A percentile compares a stretch with the other conserved stretches of the same genome.
Evolutionary conservation across 2,329 filamentous ascomycete species (phyloP).

Genomic region (Paradendryphiella salina): DNA sequence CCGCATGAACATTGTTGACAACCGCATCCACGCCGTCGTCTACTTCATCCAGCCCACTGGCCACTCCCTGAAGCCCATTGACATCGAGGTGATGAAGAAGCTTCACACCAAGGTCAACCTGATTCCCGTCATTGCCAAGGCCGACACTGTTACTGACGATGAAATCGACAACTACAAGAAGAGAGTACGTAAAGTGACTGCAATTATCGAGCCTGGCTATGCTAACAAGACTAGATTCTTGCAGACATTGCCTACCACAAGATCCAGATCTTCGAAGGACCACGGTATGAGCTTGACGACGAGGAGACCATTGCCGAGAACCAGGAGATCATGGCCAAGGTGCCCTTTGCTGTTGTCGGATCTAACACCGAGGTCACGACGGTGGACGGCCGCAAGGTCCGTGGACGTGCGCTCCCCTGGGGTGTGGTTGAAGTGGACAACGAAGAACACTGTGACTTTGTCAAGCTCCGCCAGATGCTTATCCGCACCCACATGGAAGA

Average conservation of each 20-base stretch:
- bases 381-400: constrained; percentile 90
- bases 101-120: constrained; percentile 99
- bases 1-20: constrained; percentile 99
- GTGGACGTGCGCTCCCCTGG: constrained; percentile 96
- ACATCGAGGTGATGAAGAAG: constrained; percentile 99
- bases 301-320: constrained; percentile 99
- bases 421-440: constrained; percentile 99
- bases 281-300: constrained; percentile 96
- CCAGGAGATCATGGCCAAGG: constrained; percentile 99
- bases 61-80: constrained; percentile 95
- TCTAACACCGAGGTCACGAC: constrained; percentile 93
- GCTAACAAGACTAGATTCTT: constrained; percentile 69
- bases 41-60: constrained; percentile 99
- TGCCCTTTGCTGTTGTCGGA: constrained; percentile 96
- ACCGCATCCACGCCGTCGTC: constrained; percentile 97
- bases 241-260: constrained; percentile 95
- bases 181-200: constrained; percentile 67
- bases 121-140: constrained; percentile 98
- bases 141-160: constrained; percentile 95
- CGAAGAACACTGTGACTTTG: constrained; percentile 99
- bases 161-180: constrained; percentile 94
- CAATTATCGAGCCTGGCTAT: neutral
- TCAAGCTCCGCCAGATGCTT: constrained; percentile 99
- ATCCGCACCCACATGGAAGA: constrained; percentile 99
- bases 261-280: constrained; percentile 98